Conservation (phyloP, 495 filamentous ascomycete species). For the Penicillium egyptiacum region DNA sequence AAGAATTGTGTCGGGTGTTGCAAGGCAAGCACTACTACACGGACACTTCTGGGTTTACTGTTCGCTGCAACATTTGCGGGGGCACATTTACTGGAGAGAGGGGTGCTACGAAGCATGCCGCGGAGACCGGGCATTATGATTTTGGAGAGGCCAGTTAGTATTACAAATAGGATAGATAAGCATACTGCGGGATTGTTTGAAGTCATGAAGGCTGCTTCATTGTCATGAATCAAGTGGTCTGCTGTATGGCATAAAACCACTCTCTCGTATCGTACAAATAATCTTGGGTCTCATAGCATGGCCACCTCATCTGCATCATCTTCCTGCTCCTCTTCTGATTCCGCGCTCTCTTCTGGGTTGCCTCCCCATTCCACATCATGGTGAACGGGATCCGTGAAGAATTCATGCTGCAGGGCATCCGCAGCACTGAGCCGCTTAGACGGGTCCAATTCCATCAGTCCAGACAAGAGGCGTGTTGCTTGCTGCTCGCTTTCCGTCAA, state of each 20-base stretch:
- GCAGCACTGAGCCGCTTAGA: conserved; percentile 55
- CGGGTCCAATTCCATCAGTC: conserved; percentile 61
- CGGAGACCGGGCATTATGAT: conserved; percentile 63
- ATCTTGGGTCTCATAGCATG: conserved; percentile 37
- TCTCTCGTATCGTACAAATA: conserved; percentile 32
- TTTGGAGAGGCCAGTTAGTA: conserved; percentile 63
- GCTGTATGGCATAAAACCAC: conserved; percentile 18
- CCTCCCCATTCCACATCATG: conserved; percentile 52
- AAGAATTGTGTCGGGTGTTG: conserved; percentile 69
- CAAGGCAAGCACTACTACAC: conserved; percentile 82
- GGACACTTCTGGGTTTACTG: conserved; percentile 78
- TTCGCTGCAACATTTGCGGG: conserved; percentile 76
- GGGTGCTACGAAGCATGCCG: conserved; percentile 66
- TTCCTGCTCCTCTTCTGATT: conserved; percentile 42
- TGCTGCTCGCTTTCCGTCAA: conserved; percentile 50
- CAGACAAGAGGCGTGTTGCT: conserved; percentile 59
- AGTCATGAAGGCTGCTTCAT: not conserved
- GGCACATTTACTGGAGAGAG: conserved; percentile 73
- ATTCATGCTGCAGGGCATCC: conserved; percentile 61
- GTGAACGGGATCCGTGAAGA: conserved; percentile 56
- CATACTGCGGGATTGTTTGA: not conserved
- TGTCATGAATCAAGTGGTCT: conserved; percentile 5
- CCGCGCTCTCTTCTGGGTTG: conserved; percentile 42
- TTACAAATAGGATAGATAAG: not conserved
- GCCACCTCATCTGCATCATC: conserved; percentile 48